These are phyloP conservation scores for Starmerella ratchasimensis DNA, from an alignment of 805 yeast species.

Conservation along the genomic window DNA sequence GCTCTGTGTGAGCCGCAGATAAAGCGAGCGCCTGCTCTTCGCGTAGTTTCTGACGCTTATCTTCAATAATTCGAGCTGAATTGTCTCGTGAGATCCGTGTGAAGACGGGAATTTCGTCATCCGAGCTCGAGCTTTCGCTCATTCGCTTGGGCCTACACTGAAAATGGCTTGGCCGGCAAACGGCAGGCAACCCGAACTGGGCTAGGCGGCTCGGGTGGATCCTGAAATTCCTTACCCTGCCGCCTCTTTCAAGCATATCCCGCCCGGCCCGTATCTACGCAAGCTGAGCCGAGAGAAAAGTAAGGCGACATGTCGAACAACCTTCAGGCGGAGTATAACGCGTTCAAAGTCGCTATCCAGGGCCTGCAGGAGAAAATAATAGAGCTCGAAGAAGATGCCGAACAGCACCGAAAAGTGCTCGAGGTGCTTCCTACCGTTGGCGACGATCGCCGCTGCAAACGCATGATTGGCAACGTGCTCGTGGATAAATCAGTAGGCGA, in stretches of 20 bases:
- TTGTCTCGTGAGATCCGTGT: neutral
- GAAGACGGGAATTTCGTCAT: neutral
- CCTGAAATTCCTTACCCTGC: too few species aligned
- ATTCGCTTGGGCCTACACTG: too few species aligned
- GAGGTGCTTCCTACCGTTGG: constrained; percentile 42
- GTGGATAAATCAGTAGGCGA: constrained; percentile 73
- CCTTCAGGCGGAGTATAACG: constrained; percentile 32
- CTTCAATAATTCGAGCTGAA: neutral
- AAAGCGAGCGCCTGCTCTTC: neutral
- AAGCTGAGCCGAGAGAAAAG: too few species aligned
- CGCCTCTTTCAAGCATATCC: too few species aligned
- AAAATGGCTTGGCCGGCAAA: neutral
- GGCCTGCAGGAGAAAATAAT: constrained; percentile 28
- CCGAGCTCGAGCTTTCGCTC: neutral
- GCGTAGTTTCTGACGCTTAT: neutral
- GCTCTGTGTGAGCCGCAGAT: too few species aligned
- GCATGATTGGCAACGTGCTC: constrained; percentile 89
- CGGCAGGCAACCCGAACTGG: too few species aligned
- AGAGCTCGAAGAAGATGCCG: constrained; percentile 31
- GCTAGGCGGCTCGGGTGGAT: too few species aligned
- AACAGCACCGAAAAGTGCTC: constrained; percentile 41
- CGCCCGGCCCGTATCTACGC: too few species aligned
- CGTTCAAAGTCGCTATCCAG: constrained; percentile 27
- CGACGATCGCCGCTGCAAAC: constrained; percentile 59
- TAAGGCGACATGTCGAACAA: too few species aligned